Evolutionary conservation across 2,329 filamentous ascomycete genomes (phyloP).

Genomic region (Amauroascus niger): DNA sequence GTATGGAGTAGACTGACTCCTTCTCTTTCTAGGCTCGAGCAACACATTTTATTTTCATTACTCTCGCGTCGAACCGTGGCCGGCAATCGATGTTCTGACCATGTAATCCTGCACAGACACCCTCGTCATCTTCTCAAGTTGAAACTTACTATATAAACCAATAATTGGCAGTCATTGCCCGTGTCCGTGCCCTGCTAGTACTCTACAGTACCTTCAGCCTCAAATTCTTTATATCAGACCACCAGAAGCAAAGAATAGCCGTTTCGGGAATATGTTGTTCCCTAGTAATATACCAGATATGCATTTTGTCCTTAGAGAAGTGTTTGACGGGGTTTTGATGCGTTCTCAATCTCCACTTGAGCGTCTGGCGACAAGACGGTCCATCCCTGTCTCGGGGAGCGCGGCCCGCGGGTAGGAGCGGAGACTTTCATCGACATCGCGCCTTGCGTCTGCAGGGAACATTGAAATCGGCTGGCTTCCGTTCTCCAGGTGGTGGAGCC

Average conservation of each 20-base stretch:
- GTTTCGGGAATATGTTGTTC: too few relatives aligned
- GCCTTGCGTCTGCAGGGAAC: not conserved
- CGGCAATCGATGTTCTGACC: too few relatives aligned
- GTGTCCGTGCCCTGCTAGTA: not conserved
- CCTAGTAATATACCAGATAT: not conserved
- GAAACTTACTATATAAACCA: too few relatives aligned
- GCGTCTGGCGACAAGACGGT: not conserved
- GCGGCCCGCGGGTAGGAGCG: constrained; percentile 12
- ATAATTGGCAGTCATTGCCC: too few relatives aligned
- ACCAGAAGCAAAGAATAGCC: too few relatives aligned
- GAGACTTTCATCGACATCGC: constrained; percentile 5
- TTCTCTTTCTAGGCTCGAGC: too few relatives aligned
- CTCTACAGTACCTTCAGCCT: not conserved
- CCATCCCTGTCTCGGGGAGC: constrained; percentile 7
- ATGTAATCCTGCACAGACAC: too few relatives aligned
- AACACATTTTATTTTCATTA: not conserved
- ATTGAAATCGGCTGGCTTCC: constrained; percentile 5
- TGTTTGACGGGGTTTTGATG: too few relatives aligned
- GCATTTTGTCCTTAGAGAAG: not conserved
- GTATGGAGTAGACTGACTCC: too few relatives aligned
- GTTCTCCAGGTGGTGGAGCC: not conserved
- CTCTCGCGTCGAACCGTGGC: too few relatives aligned
- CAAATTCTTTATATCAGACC: too few relatives aligned
- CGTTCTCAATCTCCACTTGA: not conserved
- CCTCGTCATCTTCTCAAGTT: too few relatives aligned